Evolutionary conservation across 306 rosid species (phyloP).

Genomic region (Hylodesmum podocarpum): DNA sequence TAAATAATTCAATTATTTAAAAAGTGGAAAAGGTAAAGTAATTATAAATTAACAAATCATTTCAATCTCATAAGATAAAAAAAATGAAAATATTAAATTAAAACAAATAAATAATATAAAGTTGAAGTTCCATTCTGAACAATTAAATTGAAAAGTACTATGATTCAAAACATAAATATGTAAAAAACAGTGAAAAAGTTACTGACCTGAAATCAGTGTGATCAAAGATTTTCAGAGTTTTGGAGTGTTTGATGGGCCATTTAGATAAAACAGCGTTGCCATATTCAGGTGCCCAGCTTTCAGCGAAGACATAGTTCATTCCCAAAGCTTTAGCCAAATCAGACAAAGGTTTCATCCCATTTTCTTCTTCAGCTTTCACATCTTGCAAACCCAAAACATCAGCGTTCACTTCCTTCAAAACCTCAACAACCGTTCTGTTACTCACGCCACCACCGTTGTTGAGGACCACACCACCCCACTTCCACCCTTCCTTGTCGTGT

Average conservation of each 20-base stretch:
- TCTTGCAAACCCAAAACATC: slow-evolving; percentile 87
- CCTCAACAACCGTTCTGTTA: slow-evolving; percentile 63
- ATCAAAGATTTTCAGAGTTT: slow-evolving; percentile 67
- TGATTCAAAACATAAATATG: background rate
- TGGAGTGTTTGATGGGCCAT: slow-evolving; percentile 83
- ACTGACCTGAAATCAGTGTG: slow-evolving; percentile 84
- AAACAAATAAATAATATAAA: background rate
- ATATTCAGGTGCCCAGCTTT: slow-evolving; percentile 98
- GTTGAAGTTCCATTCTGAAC: background rate
- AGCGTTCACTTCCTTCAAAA: slow-evolving; percentile 79
- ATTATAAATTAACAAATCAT: background rate
- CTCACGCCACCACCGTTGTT: too few relatives aligned
- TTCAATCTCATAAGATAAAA: background rate
- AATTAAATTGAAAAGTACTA: background rate
- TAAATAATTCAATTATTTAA: background rate
- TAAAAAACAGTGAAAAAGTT: background rate
- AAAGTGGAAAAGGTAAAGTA: background rate
- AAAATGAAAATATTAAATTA: background rate
- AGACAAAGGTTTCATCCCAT: slow-evolving; percentile 87
- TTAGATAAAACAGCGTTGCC: slow-evolving; percentile 90
- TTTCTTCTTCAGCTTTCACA: slow-evolving; percentile 97
- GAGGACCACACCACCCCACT: slow-evolving; percentile 17
- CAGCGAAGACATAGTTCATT: slow-evolving; percentile 84
- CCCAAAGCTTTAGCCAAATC: slow-evolving; percentile 85
- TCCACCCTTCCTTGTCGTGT: slow-evolving; percentile 38